Percentiles rank a stretch among this genome's conserved stretches.
These are phyloP conservation scores for Populus hybrid DNA, from an alignment of 441 rosid species.

Conservation along the genomic window DNA sequence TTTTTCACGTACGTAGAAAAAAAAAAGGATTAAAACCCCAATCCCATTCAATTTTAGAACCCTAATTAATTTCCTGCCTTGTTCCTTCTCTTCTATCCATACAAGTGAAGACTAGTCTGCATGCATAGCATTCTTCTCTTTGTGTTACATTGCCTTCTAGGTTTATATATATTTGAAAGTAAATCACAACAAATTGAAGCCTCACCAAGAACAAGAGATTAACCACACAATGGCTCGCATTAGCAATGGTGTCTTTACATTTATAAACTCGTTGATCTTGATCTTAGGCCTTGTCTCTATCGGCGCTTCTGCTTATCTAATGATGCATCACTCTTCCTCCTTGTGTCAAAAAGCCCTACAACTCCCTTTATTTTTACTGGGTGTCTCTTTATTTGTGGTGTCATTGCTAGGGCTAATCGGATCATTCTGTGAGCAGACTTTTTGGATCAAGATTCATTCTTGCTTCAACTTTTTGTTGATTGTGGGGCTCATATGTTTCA, in stretches of 20 bases:
- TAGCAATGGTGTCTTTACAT: slow-evolving; percentile 39
- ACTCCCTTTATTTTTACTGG: slow-evolving; percentile 38
- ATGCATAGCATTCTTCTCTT: not conserved
- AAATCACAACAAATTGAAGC: not conserved
- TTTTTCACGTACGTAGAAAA: too few relatives aligned
- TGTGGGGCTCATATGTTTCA: slow-evolving; percentile 31
- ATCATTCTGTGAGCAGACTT: slow-evolving; percentile 33
- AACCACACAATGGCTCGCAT: slow-evolving; percentile 33
- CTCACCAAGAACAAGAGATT: too few relatives aligned
- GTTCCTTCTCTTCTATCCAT: too few relatives aligned
- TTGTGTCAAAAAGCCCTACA: slow-evolving; percentile 36
- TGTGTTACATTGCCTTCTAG: not conserved
- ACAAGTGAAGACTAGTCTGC: too few relatives aligned
- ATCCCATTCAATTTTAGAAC: too few relatives aligned
- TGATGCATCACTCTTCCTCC: slow-evolving; percentile 7
- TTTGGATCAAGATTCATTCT: slow-evolving; percentile 35
- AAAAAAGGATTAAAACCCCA: too few relatives aligned
- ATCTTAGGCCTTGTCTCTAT: slow-evolving; percentile 31
- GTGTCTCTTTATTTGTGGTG: slow-evolving; percentile 30
- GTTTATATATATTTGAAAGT: not conserved
- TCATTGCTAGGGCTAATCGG: slow-evolving; percentile 50
- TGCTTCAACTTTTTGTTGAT: slow-evolving; percentile 32
- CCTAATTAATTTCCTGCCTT: too few relatives aligned
- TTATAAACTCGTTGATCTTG: slow-evolving; percentile 35
- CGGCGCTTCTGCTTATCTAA: slow-evolving; percentile 11